These are phyloP conservation scores for Mycena capillaripes DNA, from an alignment of 768 basidiomycete genomes.

Conservation along the genomic window DNA sequence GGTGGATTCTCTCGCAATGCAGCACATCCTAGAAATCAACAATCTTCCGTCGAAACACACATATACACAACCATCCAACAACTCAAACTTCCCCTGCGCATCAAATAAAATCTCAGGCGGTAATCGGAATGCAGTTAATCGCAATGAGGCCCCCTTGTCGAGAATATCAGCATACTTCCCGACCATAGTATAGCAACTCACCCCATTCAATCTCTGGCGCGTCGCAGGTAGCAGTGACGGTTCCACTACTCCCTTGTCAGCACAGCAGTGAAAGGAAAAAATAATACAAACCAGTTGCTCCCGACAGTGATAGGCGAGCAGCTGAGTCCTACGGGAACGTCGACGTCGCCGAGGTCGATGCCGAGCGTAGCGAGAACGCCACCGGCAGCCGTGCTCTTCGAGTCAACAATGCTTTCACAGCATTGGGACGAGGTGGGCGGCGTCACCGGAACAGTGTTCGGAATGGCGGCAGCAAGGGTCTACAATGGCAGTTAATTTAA, in stretches of 20 bases:
- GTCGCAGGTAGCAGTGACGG: background rate
- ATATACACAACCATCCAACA: no score
- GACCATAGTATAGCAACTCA: background rate
- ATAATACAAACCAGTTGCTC: constrained; percentile 18
- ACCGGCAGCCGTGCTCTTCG: constrained; percentile 21
- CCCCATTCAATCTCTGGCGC: constrained; percentile 25
- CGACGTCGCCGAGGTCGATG: constrained; percentile 21
- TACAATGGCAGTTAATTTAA: background rate
- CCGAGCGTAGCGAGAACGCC: constrained; percentile 11
- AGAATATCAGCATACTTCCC: background rate
- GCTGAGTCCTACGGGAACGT: constrained; percentile 29
- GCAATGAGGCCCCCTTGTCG: background rate
- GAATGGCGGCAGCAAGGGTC: constrained; percentile 36
- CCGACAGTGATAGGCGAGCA: constrained; percentile 34
- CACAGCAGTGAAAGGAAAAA: background rate
- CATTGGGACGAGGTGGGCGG: constrained; percentile 27
- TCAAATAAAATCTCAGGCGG: background rate
- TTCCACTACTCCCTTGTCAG: background rate
- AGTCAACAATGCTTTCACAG: constrained; percentile 29
- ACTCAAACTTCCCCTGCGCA: no score
- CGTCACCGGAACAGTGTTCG: constrained; percentile 11
- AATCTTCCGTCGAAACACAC: no score
- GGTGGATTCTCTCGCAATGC: no score
- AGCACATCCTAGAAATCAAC: no score
- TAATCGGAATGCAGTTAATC: constrained; percentile 12